Percentiles rank a stretch among this genome's conserved stretches.
phyloP scores from a whole-genome alignment of 2,329 filamentous ascomycete genomes.

The Talaromyces piceae region DNA sequence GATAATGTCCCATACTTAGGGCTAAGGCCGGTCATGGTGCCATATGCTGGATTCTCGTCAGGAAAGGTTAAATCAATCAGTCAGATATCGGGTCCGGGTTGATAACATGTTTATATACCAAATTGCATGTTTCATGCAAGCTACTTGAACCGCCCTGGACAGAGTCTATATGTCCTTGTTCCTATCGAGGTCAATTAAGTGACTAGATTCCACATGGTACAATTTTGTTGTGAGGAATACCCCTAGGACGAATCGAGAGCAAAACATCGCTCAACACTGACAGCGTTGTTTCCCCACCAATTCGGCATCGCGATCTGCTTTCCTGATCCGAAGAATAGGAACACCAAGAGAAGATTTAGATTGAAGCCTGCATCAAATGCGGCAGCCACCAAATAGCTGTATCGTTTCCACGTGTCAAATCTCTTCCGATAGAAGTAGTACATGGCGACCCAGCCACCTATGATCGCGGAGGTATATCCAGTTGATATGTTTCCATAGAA shows the following conservation, averaged over 20 bases:
- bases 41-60: no score
- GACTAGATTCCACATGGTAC: no score
- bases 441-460: slow-evolving; percentile 56
- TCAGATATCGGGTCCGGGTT: no score
- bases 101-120: no score
- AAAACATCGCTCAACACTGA: slow-evolving; percentile 53
- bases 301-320: slow-evolving; percentile 54
- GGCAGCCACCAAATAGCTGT: slow-evolving; percentile 55
- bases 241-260: slow-evolving; percentile 30
- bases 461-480: slow-evolving; percentile 49
- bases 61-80: no score
- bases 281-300: slow-evolving; percentile 56
- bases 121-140: no score
- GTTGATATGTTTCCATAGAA: slow-evolving; percentile 59
- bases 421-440: slow-evolving; percentile 50
- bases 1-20: no score
- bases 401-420: slow-evolving; percentile 52
- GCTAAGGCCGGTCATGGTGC: no score
- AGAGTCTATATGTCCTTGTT: no score
- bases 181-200: no score
- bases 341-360: slow-evolving; percentile 55
- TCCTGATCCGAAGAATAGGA: slow-evolving; percentile 51
- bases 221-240: not conserved
- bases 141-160: no score
- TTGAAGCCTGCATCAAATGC: slow-evolving; percentile 58